Evolutionary conservation across 495 filamentous ascomycete genomes (phyloP).

Genomic region (Penicillium fimorum): DNA sequence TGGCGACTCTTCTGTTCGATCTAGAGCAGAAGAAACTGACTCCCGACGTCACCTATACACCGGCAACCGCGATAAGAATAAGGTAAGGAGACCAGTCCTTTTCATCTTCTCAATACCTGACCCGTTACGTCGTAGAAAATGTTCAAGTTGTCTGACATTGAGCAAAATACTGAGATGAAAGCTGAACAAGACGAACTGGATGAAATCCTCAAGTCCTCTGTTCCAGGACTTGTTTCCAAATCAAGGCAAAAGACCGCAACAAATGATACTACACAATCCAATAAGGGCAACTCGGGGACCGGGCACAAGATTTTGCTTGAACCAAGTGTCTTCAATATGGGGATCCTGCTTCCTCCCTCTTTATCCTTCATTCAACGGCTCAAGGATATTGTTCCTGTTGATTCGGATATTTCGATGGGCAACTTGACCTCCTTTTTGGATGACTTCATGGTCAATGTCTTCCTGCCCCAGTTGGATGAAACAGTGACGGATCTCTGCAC

Average conservation of each 20-base stretch:
- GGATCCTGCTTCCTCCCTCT: constrained; percentile 87
- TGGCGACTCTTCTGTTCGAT: constrained; percentile 59
- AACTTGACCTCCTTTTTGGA: constrained; percentile 95
- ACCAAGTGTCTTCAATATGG: constrained; percentile 98
- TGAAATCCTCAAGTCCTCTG: constrained; percentile 81
- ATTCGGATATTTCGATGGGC: constrained; percentile 77
- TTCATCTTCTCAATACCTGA: constrained; percentile 21
- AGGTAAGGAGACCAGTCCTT: constrained; percentile 33
- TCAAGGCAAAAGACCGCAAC: constrained; percentile 49
- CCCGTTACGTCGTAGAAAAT: constrained; percentile 52
- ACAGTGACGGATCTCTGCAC: constrained; percentile 86
- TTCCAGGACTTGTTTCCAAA: constrained; percentile 87
- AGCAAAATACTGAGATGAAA: constrained; percentile 68
- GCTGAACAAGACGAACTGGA: constrained; percentile 89
- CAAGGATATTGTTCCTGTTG: constrained; percentile 85
- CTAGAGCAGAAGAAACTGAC: constrained; percentile 45
- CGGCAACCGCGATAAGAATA: constrained; percentile 65
- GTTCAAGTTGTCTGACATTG: constrained; percentile 86
- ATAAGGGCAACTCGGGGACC: constrained; percentile 56
- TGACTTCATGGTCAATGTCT: constrained; percentile 97
- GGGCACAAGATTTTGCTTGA: constrained; percentile 87
- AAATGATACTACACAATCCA: constrained; percentile 37
- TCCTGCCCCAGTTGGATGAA: constrained; percentile 94
- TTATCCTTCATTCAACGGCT: constrained; percentile 87
- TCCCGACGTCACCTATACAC: constrained; percentile 58